Conservation (phyloP, 176 grass and related monocot genomes). For the Aegilops sharonensis region DNA sequence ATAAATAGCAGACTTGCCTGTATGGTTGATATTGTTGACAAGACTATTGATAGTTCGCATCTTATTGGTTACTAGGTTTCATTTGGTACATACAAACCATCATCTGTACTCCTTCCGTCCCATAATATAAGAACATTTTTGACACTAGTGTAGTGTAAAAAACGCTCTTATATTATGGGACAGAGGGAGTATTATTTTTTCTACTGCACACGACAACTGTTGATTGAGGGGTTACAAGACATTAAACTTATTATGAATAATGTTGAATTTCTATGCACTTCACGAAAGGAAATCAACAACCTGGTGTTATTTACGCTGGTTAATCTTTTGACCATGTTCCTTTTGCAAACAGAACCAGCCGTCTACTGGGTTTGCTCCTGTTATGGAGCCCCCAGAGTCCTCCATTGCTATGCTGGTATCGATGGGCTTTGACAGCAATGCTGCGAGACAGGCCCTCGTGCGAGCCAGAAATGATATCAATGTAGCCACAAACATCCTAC, state of each 20-base stretch:
- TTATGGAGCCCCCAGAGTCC: conserved; percentile 74
- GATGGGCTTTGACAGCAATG: conserved; percentile 87
- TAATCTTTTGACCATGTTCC: conserved; percentile 2
- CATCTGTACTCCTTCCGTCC: background rate
- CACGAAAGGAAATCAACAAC: background rate
- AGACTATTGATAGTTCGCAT: conserved; percentile 12
- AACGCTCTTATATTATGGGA: too few species aligned
- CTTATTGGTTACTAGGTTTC: conserved; percentile 12
- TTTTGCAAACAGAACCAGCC: conserved; percentile 42
- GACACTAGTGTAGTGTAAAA: too few species aligned
- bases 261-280: background rate
- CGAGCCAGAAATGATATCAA: conserved; percentile 87
- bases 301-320: conserved; percentile 22
- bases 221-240: background rate
- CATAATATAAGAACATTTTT: too few species aligned
- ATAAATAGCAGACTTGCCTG: background rate
- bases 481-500: conserved; percentile 88
- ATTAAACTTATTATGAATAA: background rate
- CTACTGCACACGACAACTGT: background rate
- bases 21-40: background rate
- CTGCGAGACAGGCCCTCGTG: conserved; percentile 75
- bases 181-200: background rate
- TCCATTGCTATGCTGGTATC: conserved; percentile 80
- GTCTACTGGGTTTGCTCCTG: conserved; percentile 34
- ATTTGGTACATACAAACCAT: background rate